Evolutionary conservation across 2,329 filamentous ascomycete species (phyloP), one percentile per base, ranked within the genome.

Genomic region (Aureobasidium namibiae): DNA sequence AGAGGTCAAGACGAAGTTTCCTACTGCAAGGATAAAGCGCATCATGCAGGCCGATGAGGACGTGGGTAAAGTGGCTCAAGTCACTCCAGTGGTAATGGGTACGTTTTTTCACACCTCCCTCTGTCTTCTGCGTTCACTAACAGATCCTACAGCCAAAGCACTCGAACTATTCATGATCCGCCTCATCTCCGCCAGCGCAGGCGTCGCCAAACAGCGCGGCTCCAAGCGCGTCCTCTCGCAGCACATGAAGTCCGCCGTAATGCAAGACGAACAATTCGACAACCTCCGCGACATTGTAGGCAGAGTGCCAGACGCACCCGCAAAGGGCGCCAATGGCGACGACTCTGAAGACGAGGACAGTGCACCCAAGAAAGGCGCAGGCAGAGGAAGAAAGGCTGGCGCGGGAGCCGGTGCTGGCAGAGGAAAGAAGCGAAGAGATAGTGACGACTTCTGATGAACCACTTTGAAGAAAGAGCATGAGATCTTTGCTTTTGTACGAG

Each of bases 31-130:
- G 63, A 99, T 99, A 78, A 99, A 99, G 80, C 86, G 94, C 54
- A 97, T 99, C 68, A 97, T 99, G 94, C 94, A 99, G 75, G 92
- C 92, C 11, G 94, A 99, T 69, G 94, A 99, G 70, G 94, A 99
- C 72, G 92, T 99, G 0, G 94, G 94, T 63, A 99, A 99, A 76
- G 94, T 99, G 10, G 92, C 94, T 4, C 94, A 99, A 74, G 94
- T 97, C 62, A 96, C 94, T 0, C 92, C 92, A 16, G 95, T 96
- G 60, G 94, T 92, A 26, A 92, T 97, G 45, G 85, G 83, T 84
- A 80, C 69, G 82, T 77, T 14, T 34, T 26, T 33, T 10, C 18
- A 21, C 14, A 52, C 26, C 16, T 8, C 50, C 34, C 4, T 16
- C n/a, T 26, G 16, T 48, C 21, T 16, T n/a, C n/a, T 10, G 9